phyloP scores from a whole-genome alignment of 179 eudicot species.

The Beta corolliflora region DNA sequence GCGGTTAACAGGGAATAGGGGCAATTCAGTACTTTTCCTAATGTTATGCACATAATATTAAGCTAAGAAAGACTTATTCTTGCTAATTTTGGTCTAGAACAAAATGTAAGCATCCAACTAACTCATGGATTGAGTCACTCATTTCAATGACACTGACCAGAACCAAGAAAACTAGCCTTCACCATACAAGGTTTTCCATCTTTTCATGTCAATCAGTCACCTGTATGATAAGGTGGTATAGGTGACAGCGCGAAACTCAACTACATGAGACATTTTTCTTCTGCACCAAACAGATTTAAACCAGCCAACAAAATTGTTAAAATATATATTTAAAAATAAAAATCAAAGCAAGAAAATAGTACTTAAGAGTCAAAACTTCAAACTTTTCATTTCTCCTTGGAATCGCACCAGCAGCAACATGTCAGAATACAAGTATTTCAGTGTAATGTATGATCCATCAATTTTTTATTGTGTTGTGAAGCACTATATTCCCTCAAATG shows the following conservation, averaged over 20 bases:
- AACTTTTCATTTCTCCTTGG: not conserved
- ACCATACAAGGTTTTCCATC: not conserved
- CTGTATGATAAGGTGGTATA: not conserved
- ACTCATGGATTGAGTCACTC: not conserved
- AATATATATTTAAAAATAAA: too few species aligned
- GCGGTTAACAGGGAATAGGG: too few species aligned
- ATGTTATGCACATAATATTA: too few species aligned
- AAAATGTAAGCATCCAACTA: not conserved
- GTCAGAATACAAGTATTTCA: not conserved
- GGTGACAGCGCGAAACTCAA: not conserved
- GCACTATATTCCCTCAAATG: not conserved
- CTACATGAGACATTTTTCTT: not conserved
- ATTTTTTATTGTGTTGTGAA: slow-evolving; percentile 4
- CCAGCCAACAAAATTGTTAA: not conserved
- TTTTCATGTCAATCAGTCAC: not conserved
- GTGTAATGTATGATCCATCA: slow-evolving; percentile 14
- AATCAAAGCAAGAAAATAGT: too few species aligned
- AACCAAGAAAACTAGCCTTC: not conserved
- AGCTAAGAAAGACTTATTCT: too few species aligned
- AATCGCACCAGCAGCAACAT: slow-evolving; percentile 9
- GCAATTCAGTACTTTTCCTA: too few species aligned
- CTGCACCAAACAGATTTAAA: not conserved
- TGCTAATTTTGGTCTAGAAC: not conserved
- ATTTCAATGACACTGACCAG: slow-evolving; percentile 5
- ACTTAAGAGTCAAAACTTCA: slow-evolving; percentile 16